These are phyloP conservation scores for Azolla pinnata DNA, from an alignment of 75 land plant species.

Conservation along the genomic window DNA sequence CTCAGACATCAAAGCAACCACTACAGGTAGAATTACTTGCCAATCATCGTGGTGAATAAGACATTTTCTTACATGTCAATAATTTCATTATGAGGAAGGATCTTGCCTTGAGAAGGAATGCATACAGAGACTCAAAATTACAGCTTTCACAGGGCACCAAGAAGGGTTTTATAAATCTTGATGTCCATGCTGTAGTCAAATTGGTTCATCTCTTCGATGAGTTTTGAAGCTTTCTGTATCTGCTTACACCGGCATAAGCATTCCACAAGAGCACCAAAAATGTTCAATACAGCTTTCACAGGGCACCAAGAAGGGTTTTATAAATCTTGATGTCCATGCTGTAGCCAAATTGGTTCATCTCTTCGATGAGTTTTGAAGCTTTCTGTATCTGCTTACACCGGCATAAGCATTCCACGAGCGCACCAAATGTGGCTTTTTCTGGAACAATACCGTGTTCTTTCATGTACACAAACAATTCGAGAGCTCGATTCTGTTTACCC, in stretches of 20 bases:
- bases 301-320: neutral
- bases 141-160: neutral
- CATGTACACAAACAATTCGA: neutral
- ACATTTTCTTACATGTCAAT: too few relatives aligned
- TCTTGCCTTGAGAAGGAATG: too few relatives aligned
- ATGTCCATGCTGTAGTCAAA: neutral
- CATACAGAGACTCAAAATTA: too few relatives aligned
- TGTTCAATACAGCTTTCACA: too few relatives aligned
- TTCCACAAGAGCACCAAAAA: neutral
- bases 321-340: neutral
- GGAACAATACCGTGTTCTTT: neutral
- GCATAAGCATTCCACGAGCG: neutral
- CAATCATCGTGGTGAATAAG: too few relatives aligned
- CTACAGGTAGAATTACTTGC: too few relatives aligned
- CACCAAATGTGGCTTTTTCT: neutral
- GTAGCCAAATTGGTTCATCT: neutral
- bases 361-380: neutral
- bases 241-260: neutral
- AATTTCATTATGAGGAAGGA: too few relatives aligned
- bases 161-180: neutral
- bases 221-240: neutral
- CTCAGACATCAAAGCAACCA: too few relatives aligned
- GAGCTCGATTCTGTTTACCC: neutral
- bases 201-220: neutral
- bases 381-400: neutral